Percentiles rank a stretch among this genome's conserved stretches.
Evolutionary conservation across 306 rosid species (phyloP).

Genomic region (Cyamopsis tetragonoloba): DNA sequence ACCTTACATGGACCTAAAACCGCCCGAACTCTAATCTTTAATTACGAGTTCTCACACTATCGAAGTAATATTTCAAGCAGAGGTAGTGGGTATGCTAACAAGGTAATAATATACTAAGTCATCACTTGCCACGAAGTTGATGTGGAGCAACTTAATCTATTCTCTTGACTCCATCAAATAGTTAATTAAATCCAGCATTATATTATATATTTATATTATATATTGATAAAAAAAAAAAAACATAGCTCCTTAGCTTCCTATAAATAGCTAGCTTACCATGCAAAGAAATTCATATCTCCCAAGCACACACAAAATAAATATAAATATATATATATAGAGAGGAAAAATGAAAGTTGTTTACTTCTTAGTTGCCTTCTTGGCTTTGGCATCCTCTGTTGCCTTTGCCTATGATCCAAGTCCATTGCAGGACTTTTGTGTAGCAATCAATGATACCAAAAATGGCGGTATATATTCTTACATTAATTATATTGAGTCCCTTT

Average conservation of each 20-base stretch:
- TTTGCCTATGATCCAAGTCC: slow-evolving; percentile 40
- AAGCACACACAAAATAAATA: background rate
- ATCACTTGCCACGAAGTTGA: background rate
- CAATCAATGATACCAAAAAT: slow-evolving; percentile 28
- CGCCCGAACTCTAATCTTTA: slow-evolving; percentile 9
- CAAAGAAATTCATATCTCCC: background rate
- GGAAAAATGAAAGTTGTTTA: slow-evolving; percentile 1
- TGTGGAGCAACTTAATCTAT: background rate
- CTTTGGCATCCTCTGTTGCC: slow-evolving; percentile 24
- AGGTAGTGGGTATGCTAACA: background rate
- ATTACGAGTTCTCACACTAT: background rate
- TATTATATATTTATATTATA: background rate
- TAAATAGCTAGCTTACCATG: slow-evolving; percentile 20
- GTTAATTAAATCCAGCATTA: background rate
- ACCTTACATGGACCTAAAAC: no score
- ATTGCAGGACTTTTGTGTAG: slow-evolving; percentile 37
- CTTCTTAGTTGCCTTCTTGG: background rate
- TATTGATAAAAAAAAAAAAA: no score
- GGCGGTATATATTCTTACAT: slow-evolving; percentile 22
- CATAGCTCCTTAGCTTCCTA: background rate
- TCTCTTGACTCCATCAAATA: background rate
- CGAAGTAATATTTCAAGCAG: slow-evolving; percentile 15
- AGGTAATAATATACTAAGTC: background rate
- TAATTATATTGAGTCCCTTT: no score
- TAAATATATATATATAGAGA: background rate